Evolutionary conservation across 257 asterid genomes (phyloP).

Genomic region (Ajuga chamaepitys): DNA sequence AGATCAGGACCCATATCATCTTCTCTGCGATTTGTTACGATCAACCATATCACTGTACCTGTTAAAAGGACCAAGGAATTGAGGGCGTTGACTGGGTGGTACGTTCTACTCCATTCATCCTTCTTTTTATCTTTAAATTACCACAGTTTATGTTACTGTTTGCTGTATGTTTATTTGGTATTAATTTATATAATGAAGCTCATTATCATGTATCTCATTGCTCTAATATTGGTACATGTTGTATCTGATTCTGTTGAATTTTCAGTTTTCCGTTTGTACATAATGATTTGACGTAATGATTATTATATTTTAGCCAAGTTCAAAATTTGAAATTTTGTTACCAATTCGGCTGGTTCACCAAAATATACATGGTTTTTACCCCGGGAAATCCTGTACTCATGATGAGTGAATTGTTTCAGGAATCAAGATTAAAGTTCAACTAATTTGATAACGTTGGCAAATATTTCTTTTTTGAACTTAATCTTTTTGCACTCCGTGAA

Average conservation of each 20-base stretch:
- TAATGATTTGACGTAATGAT: background rate
- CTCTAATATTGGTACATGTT: background rate
- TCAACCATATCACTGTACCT: slow-evolving; percentile 53
- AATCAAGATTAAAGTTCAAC: background rate
- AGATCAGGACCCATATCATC: slow-evolving; percentile 36
- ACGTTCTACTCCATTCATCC: slow-evolving; percentile 19
- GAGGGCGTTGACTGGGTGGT: slow-evolving; percentile 87
- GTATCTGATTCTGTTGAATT: background rate
- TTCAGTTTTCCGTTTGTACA: background rate
- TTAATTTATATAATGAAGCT: background rate
- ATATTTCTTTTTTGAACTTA: background rate
- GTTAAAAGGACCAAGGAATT: slow-evolving; percentile 91
- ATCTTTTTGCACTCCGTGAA: background rate
- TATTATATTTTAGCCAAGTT: background rate
- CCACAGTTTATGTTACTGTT: background rate
- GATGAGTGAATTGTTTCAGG: background rate
- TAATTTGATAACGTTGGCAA: background rate
- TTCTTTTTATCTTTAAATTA: background rate
- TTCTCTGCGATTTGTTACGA: slow-evolving; percentile 34
- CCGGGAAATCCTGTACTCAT: background rate
- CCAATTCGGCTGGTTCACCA: background rate
- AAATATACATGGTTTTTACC: background rate
- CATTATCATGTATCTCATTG: background rate
- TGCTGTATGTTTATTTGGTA: background rate
- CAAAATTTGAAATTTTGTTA: background rate